Base-by-base conservation (phyloP, 1,284 basidiomycete species). In the Ceratobasidium sp. region DNA sequence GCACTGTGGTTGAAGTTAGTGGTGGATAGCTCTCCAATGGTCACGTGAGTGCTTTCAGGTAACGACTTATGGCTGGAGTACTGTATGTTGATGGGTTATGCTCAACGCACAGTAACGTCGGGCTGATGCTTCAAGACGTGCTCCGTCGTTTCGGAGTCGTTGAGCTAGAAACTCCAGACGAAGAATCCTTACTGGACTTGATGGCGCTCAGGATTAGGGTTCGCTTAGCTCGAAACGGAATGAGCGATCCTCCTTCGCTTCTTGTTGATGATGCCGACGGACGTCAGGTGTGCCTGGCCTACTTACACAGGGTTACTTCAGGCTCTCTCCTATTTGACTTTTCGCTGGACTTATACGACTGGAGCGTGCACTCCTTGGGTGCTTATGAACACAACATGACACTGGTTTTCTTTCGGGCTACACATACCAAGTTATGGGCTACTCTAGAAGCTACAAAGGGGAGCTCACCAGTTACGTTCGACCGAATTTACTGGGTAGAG, bases 391-490 rank as follows among this genome's bases (percentile, higher is more conserved):
- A 8, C 24, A 24, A 15, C 15, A 24, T 17, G 1, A 29, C 45
- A 41, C 36, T 62, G 59, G 8, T n/a, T 9, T 62, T 62, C 59
- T 62, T 62, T 47, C 14, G 31, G 6, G 36, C 27, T 24, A 45
- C 59, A 45, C 45, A 62, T 44, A 22, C 17, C 27, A 44, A 41
- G 15, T 6, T 62, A 27, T 62, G 59, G 59, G 45, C n/a, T 27
- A 45, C 45, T 4, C 24, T 62, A 6, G 59, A 62, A 19, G 22
- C 59, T 22, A 5, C 59, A 1, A 62, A 62, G 45, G 59, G 24
- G 4, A 24, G 22, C 15, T 15, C 5, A 6, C 44, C 41, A 15
- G 5, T 45, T 5, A 62, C 59, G 19, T 14, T 44, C 24, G 59
- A 62, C 11, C 14, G 59, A 19, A 45, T 62, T 9, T 5, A 4